Evolutionary conservation across 345 rosid genomes (phyloP).

Genomic region (Eucalyptus erythrocorys): DNA sequence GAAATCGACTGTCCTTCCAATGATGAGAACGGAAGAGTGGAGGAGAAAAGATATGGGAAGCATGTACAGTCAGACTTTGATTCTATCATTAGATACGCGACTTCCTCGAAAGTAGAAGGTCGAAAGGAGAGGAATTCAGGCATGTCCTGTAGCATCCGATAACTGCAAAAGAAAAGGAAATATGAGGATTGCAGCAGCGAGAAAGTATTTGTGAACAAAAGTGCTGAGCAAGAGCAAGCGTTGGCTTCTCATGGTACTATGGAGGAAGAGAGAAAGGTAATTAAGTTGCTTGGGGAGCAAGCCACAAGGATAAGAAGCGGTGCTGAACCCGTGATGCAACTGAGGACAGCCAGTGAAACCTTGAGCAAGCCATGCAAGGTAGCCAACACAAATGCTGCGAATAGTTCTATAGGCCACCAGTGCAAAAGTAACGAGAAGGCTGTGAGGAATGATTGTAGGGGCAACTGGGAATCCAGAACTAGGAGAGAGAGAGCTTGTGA

Average conservation of each 20-base stretch:
- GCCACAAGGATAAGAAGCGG: background rate
- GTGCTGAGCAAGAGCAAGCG: background rate
- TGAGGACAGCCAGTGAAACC: background rate
- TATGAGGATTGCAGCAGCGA: background rate
- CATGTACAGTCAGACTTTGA: background rate
- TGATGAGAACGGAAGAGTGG: background rate
- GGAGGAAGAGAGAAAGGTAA: background rate
- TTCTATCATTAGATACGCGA: background rate
- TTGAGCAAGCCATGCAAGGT: slow-evolving; percentile 21
- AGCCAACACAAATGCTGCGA: background rate
- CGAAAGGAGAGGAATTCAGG: background rate
- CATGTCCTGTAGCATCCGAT: background rate
- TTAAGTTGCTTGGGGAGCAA: background rate
- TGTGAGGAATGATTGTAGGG: background rate
- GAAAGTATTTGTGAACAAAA: background rate
- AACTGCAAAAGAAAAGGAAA: background rate
- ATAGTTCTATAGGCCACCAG: background rate
- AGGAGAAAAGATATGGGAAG: background rate
- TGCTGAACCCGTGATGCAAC: background rate
- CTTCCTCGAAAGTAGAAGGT: background rate
- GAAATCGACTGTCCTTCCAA: background rate
- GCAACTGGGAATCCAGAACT: background rate
- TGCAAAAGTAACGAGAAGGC: background rate
- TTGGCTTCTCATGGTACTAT: background rate
- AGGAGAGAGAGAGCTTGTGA: background rate